Base-by-base conservation (phyloP, 2,329 filamentous ascomycete genomes). In the Aspergillus sojae region DNA sequence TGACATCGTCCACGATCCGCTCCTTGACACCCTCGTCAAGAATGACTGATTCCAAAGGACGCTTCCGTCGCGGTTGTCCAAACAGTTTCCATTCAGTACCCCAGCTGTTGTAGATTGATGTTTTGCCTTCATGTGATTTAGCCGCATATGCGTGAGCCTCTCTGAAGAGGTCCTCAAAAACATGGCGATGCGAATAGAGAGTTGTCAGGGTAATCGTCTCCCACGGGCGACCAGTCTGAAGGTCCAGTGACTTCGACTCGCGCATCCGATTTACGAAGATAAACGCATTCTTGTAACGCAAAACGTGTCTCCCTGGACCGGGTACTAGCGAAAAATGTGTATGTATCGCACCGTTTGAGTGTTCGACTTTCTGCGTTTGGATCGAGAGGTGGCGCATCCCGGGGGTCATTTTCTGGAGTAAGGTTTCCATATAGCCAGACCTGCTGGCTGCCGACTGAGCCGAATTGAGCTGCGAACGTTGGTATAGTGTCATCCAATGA, bases 161-260 rank as follows among this genome's bases (percentile, higher is more conserved):
- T 26, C 85, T 85, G 72, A 99, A 97, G 16, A 99, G 88, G 26
- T 93, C 88, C 75, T 96, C 92, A 72, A 99, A 97, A 16, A 98
- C 87, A 70, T 94, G 88, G 3, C 94, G 90, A 70, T 97, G 90
- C 55, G 92, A 86, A 82, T 96, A 98, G 14, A 99, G 84, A 1
- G 95, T 94, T 3, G 94, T 98, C 64, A 99, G 81, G 63, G 93
- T 95, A 56, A 99, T 86, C 0, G 94, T 96, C 80, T 99, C 95
- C 82, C 97, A 96, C 1, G 95, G 95, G 70, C 92, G 91, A 62
- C 94, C 95, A 30, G 90, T 94, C 57, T 88, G 88, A 72, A 91
- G 86, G 72, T 94, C 85, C 67, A 88, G 92, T 1, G 92, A 89
- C 61, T 93, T 95, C 43, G 85, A 86, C 75, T 96, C 93, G 69